Evolutionary conservation across 768 basidiomycete genomes (phyloP).

Genomic region (Wakefieldia striispora): DNA sequence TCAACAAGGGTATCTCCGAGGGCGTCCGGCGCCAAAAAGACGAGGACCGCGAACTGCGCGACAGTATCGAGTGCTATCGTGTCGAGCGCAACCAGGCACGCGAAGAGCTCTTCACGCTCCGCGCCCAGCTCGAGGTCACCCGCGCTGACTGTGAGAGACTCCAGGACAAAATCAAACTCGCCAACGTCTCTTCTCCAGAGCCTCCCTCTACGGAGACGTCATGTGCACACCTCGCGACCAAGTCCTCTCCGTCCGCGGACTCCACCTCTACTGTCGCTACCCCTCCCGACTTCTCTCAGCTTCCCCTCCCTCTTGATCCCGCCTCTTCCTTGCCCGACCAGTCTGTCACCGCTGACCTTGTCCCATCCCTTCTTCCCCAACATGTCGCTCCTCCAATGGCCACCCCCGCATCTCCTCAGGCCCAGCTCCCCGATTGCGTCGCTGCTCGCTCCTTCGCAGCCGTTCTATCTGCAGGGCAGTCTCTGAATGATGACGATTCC

Average conservation of each 20-base stretch:
- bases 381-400: slow-evolving; percentile 24
- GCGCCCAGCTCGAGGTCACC: slow-evolving; percentile 33
- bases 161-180: slow-evolving; percentile 20
- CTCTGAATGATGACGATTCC: slow-evolving; percentile 23
- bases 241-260: slow-evolving; percentile 6
- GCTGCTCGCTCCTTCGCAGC: slow-evolving; percentile 35
- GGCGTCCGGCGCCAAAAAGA: slow-evolving; percentile 41
- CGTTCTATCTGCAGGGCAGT: slow-evolving; percentile 31
- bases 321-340: slow-evolving; percentile 8
- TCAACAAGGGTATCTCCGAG: slow-evolving; percentile 39
- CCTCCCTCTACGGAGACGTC: slow-evolving; percentile 7
- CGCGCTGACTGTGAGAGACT: slow-evolving; percentile 34
- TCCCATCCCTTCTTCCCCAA: slow-evolving; percentile 19
- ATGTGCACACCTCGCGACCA: slow-evolving; percentile 1
- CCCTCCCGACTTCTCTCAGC: slow-evolving; percentile 4
- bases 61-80: slow-evolving; percentile 34
- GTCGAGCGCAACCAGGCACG: slow-evolving; percentile 36
- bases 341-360: slow-evolving; percentile 15
- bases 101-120: slow-evolving; percentile 31
- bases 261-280: neutral
- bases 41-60: slow-evolving; percentile 35
- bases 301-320: slow-evolving; percentile 1
- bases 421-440: slow-evolving; percentile 34
- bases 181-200: neutral
- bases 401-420: slow-evolving; percentile 34